These are phyloP conservation scores for Mucor velutinosus DNA, from an alignment of 371 early-diverging fungal genomes.

Conservation along the genomic window DNA sequence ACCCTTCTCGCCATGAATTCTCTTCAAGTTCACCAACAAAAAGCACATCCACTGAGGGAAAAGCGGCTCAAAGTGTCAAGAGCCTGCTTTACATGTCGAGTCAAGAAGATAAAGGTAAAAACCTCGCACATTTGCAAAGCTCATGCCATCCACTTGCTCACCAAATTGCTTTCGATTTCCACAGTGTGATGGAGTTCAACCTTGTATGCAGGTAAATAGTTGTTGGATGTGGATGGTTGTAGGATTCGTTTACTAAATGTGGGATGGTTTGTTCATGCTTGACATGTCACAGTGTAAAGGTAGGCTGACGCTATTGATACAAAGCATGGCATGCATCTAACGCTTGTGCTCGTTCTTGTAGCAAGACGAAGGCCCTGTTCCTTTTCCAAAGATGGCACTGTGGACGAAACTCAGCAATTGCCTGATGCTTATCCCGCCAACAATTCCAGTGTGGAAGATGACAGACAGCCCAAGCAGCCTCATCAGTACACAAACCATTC, in stretches of 20 bases:
- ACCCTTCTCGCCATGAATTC: conserved; percentile 5
- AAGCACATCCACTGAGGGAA: conserved; percentile 21
- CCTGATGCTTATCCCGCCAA: conserved; percentile 9
- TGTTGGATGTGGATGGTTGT: not conserved
- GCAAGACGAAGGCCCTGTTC: conserved; percentile 29
- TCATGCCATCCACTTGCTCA: no score
- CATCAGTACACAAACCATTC: no score
- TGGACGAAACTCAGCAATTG: conserved; percentile 14
- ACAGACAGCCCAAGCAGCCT: not conserved
- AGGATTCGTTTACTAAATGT: not conserved
- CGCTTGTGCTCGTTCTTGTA: not conserved
- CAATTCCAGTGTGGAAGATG: not conserved
- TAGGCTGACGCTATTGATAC: not conserved
- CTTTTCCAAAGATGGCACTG: conserved; percentile 32
- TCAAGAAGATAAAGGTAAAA: conserved; percentile 54
- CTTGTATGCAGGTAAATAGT: conserved; percentile 48
- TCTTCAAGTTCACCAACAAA: not conserved
- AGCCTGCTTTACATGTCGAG: conserved; percentile 52
- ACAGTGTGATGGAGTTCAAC: conserved; percentile 40
- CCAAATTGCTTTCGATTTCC: not conserved
- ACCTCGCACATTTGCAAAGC: no score
- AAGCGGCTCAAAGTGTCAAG: conserved; percentile 48
- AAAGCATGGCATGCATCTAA: not conserved
- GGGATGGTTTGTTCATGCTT: not conserved
- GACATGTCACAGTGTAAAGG: conserved; percentile 1